A percentile compares a stretch with the other conserved stretches of the same genome.
These are phyloP conservation scores for Chaetomiaceae sp. DNA, from an alignment of 2,329 filamentous ascomycete species.

Conservation along the genomic window DNA sequence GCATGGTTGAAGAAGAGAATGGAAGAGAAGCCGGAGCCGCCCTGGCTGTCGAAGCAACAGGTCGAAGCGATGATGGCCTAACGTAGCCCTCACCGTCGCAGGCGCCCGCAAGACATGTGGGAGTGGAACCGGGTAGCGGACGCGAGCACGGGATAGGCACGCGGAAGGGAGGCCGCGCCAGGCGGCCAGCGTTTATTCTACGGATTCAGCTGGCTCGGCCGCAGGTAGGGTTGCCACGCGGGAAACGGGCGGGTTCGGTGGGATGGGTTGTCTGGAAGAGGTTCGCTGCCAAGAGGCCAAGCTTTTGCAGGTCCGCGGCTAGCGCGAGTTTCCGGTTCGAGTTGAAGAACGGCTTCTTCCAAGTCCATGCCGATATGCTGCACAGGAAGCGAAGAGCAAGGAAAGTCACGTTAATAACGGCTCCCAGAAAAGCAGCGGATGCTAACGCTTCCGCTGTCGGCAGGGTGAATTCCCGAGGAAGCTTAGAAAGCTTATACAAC, in stretches of 20 bases:
- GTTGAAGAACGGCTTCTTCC: background rate
- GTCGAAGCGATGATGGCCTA: background rate
- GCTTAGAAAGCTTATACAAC: background rate
- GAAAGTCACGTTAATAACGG: background rate
- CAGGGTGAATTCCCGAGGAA: background rate
- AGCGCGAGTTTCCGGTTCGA: background rate
- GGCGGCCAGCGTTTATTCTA: constrained; percentile 21
- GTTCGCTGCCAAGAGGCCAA: constrained; percentile 3
- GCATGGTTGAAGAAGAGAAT: no score
- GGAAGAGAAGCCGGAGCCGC: no score
- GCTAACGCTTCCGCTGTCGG: constrained; percentile 7
- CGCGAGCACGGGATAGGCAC: background rate
- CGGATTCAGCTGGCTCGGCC: constrained; percentile 1
- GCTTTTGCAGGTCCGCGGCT: constrained; percentile 9
- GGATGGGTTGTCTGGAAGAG: background rate
- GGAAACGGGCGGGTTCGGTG: background rate
- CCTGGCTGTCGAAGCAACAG: background rate
- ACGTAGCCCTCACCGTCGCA: background rate
- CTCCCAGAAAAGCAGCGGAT: constrained; percentile 11
- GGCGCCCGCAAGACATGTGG: constrained; percentile 6
- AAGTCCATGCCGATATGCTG: no score
- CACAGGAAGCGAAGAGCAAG: background rate
- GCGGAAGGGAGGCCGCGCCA: constrained; percentile 14
- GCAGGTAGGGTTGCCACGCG: constrained; percentile 6
- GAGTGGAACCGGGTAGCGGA: background rate